Conservation (phyloP, 306 rosid genomes). For the Pterocarpus macrocarpus region DNA sequence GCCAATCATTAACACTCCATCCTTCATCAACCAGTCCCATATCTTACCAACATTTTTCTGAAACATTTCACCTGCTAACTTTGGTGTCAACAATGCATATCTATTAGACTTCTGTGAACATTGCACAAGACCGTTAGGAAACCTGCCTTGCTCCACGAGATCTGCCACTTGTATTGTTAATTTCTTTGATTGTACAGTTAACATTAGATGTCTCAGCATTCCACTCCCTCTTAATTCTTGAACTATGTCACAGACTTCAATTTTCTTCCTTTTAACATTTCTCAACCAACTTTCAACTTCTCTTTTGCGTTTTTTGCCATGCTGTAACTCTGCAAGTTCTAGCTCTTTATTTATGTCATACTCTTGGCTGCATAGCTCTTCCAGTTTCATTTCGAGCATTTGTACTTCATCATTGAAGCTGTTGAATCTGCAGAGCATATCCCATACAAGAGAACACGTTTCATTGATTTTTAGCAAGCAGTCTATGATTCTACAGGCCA, state of each 20-base stretch:
- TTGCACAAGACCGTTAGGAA: conserved; percentile 39
- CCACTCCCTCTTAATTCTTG: conserved; percentile 30
- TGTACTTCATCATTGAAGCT: conserved; percentile 26
- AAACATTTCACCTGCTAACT: conserved; percentile 42
- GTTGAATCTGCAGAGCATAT: conserved; percentile 11
- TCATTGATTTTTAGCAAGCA: conserved; percentile 23
- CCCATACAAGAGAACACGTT: conserved; percentile 21
- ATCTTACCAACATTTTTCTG: conserved; percentile 39
- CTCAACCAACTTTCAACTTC: no score
- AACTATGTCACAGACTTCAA: conserved; percentile 31
- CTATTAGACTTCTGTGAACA: conserved; percentile 40
- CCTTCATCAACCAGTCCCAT: conserved; percentile 33
- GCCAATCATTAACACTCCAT: conserved; percentile 42
- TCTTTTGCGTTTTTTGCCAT: conserved; percentile 36
- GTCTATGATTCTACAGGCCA: conserved; percentile 34
- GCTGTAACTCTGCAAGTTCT: conserved; percentile 41
- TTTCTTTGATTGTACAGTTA: conserved; percentile 27
- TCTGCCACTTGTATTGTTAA: conserved; percentile 40
- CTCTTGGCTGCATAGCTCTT: conserved; percentile 46
- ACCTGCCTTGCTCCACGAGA: conserved; percentile 45
- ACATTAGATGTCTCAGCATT: conserved; percentile 6
- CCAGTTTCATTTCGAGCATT: conserved; percentile 41
- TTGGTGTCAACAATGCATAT: conserved; percentile 42
- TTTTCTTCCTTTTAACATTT: conserved; percentile 23
- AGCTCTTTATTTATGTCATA: conserved; percentile 44